These are phyloP conservation scores for Russula sp. DNA, from an alignment of 768 basidiomycete genomes.

Conservation along the genomic window DNA sequence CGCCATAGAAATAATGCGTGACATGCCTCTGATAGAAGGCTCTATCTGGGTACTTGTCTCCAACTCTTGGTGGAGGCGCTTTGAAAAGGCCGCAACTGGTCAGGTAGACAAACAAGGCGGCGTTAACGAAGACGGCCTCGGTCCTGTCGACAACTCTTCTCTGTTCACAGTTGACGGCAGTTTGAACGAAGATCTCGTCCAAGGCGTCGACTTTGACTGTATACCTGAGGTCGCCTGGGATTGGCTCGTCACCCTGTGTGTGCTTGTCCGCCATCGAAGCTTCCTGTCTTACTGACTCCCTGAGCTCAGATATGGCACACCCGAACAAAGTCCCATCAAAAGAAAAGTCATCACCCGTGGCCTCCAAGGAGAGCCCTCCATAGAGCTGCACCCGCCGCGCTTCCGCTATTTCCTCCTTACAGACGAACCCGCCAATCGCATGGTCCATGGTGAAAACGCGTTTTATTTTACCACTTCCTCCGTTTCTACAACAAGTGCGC, in stretches of 20 bases:
- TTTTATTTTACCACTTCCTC: conserved; percentile 41
- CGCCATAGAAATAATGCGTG: conserved; percentile 42
- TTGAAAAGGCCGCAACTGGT: conserved; percentile 66
- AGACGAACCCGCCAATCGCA: conserved; percentile 25
- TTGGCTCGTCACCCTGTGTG: conserved; percentile 61
- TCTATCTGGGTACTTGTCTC: conserved; percentile 78
- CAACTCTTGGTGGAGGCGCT: conserved; percentile 64
- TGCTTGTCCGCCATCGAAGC: conserved; percentile 15
- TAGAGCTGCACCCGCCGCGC: conserved; percentile 69
- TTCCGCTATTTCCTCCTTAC: conserved; percentile 47
- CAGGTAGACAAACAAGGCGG: conserved; percentile 59
- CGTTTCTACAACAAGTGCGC: conserved; percentile 40
- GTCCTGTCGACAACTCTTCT: conserved; percentile 66
- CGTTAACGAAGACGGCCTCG: conserved; percentile 54
- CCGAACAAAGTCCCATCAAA: conserved; percentile 44
- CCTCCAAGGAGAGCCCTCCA: conserved; percentile 36
- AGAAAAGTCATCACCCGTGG: conserved; percentile 63
- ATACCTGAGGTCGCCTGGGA: conserved; percentile 70
- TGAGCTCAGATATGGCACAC: conserved; percentile 61
- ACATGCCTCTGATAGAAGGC: conserved; percentile 47
- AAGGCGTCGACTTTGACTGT: conserved; percentile 67
- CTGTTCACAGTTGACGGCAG: conserved; percentile 51
- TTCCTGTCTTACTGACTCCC: conserved; percentile 1
- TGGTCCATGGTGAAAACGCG: conserved; percentile 26
- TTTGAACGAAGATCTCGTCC: conserved; percentile 40